Evolutionary conservation across 495 filamentous ascomycete genomes (phyloP), one percentile per base, ranked within the genome.

Genomic region (Talaromyces wortmannii): DNA sequence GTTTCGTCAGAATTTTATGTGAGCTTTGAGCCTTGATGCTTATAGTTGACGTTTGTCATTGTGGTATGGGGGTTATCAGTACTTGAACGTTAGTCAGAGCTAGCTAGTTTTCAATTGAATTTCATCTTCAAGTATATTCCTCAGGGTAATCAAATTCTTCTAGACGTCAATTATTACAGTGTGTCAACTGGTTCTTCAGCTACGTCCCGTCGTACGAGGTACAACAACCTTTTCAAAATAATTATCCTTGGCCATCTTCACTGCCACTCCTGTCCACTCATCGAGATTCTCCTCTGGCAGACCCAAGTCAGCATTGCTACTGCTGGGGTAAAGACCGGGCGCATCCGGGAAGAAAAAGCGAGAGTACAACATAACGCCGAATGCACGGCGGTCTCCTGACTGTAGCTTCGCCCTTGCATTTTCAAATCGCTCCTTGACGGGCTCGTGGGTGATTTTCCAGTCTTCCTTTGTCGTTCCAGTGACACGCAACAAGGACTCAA

Each of bases 241-340:
- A 6, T 53, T 42, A 23, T 53, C 52, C 52, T 53, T 29, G 13
- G 16, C 52, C 52, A 53, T 53, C 48, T 56, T 50, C n/a, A 56
- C 56, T 7, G 67, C 69, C n/a, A 50, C 23, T 63, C 61, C 71
- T 0, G 80, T 84, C 7, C 61, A 62, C 58, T 80, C 80, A 62
- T 85, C 83, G 55, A 87, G 53, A 57, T 83, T 74, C 67, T 87
- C 84, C 59, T 71, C 64, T n/a, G 78, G 72, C 53, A 87, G 60
- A 0, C 75, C 81, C 30, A 88, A 64, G 44, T 72, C 36, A 6
- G 63, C 67, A 57, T 87, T 87, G 7, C 65, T 63, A 13, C 5
- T 46, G 23, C 40, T 40, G 23, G 42, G 29, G 15, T 45, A 42
- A 53, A 77, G 48, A 0, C 72, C 72, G 3, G 55, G 57, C 0